A percentile compares a stretch with the other conserved stretches of the same genome.
Evolutionary conservation across 768 basidiomycete genomes (phyloP).

Genomic region (Termitomyces titanicus): DNA sequence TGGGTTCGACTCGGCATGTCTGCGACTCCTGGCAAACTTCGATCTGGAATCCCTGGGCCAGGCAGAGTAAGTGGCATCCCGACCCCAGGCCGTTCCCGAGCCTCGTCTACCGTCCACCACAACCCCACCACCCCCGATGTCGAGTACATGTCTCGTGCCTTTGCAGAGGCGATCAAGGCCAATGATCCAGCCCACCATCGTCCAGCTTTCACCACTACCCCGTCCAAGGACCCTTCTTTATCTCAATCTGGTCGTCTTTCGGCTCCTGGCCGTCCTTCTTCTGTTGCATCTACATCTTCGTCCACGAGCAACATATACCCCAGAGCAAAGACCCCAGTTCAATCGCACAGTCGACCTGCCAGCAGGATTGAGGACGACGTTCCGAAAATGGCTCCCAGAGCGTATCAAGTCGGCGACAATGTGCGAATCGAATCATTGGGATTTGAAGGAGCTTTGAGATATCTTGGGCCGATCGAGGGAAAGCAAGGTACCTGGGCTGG

Average conservation of each 20-base stretch:
- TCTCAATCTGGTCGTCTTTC: constrained; percentile 50
- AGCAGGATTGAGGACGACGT: constrained; percentile 50
- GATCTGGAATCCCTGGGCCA: constrained; percentile 39
- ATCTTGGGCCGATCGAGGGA: constrained; percentile 81
- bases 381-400: constrained; percentile 39
- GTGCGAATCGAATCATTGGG: constrained; percentile 88
- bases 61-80: constrained; percentile 50
- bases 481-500: constrained; percentile 93
- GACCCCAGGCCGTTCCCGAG: constrained; percentile 69
- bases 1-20: constrained; percentile 11
- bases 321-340: constrained; percentile 52
- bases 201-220: constrained; percentile 32
- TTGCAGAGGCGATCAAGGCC: constrained; percentile 74
- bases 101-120: constrained; percentile 51
- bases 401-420: constrained; percentile 72
- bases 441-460: constrained; percentile 80
- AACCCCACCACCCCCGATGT: constrained; percentile 33
- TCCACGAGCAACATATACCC: constrained; percentile 26
- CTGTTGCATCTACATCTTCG: constrained; percentile 55
- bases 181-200: constrained; percentile 75
- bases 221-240: constrained; percentile 42
- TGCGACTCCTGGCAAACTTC: constrained; percentile 36
- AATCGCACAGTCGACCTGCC: constrained; percentile 59
- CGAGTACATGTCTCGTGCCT: constrained; percentile 66
- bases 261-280: constrained; percentile 46